phyloP scores from a whole-genome alignment of 805 yeast genomes.

The Candida michaelii region DNA sequence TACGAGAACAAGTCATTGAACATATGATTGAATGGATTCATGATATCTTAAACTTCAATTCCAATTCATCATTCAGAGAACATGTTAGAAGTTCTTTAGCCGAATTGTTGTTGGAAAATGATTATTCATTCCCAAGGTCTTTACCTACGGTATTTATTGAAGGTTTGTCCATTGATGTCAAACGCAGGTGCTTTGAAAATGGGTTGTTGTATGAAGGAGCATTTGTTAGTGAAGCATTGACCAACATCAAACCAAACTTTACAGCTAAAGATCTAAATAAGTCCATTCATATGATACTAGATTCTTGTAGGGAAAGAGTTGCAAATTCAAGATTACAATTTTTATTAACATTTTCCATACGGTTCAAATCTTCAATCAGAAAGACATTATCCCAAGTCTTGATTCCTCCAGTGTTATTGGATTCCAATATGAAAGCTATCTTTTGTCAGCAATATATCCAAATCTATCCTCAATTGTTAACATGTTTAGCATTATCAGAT shows the following conservation, averaged over 20 bases:
- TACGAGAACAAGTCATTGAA: constrained; percentile 47
- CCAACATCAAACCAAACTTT: constrained; percentile 16
- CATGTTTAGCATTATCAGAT: constrained; percentile 48
- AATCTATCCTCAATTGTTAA: constrained; percentile 51
- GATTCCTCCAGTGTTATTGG: constrained; percentile 57
- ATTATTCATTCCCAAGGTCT: constrained; percentile 30
- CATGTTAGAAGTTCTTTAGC: constrained; percentile 31
- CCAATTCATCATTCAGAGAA: constrained; percentile 22
- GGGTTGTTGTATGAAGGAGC: constrained; percentile 31
- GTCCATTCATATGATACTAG: constrained; percentile 17
- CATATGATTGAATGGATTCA: constrained; percentile 53
- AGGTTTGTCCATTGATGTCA: constrained; percentile 18
- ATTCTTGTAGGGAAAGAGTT: constrained; percentile 13
- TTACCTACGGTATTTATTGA: constrained; percentile 25
- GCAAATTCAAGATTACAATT: constrained; percentile 53
- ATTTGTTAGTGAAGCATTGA: constrained; percentile 24
- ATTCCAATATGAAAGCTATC: constrained; percentile 43
- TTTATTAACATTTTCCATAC: constrained; percentile 56
- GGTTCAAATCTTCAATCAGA: constrained; percentile 56
- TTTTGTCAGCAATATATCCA: constrained; percentile 56
- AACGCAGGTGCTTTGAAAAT: constrained; percentile 28
- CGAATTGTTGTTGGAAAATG: constrained; percentile 40
- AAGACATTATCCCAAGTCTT: constrained; percentile 47
- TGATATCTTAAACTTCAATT: constrained; percentile 30
- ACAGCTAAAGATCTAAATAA: constrained; percentile 16